phyloP scores from a whole-genome alignment of 345 rosid species.

The Murraya paniculata region DNA sequence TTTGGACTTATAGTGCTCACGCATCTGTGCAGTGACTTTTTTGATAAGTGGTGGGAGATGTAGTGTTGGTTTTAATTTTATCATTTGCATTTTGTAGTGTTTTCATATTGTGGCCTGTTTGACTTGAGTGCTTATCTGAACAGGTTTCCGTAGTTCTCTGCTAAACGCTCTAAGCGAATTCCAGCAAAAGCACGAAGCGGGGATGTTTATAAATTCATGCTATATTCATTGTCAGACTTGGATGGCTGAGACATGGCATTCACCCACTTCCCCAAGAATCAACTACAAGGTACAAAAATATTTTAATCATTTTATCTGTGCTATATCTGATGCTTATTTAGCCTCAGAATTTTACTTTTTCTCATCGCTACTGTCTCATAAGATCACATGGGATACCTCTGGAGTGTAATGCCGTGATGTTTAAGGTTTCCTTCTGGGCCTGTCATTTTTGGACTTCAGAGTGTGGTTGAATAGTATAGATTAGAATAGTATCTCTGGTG shows the following conservation, averaged over 20 bases:
- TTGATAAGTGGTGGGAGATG: neutral
- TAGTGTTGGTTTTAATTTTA: neutral
- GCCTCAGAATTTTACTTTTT: neutral
- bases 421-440: too few relatives aligned
- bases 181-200: slow-evolving; percentile 45
- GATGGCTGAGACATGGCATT: slow-evolving; percentile 68
- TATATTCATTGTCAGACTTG: slow-evolving; percentile 75
- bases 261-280: slow-evolving; percentile 61
- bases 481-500: neutral
- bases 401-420: neutral
- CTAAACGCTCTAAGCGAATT: slow-evolving; percentile 46
- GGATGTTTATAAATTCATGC: slow-evolving; percentile 84
- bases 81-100: neutral
- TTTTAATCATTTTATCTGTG: neutral
- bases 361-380: neutral
- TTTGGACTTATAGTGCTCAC: neutral
- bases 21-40: neutral
- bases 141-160: slow-evolving; percentile 71
- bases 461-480: neutral
- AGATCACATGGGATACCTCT: neutral
- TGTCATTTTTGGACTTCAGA: neutral
- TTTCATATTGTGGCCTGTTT: slow-evolving; percentile 1
- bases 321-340: neutral
- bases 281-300: slow-evolving; percentile 48
- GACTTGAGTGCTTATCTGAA: slow-evolving; percentile 4